phyloP scores from a whole-genome alignment of 768 basidiomycete genomes.

The Boletus subcaerulescens region DNA sequence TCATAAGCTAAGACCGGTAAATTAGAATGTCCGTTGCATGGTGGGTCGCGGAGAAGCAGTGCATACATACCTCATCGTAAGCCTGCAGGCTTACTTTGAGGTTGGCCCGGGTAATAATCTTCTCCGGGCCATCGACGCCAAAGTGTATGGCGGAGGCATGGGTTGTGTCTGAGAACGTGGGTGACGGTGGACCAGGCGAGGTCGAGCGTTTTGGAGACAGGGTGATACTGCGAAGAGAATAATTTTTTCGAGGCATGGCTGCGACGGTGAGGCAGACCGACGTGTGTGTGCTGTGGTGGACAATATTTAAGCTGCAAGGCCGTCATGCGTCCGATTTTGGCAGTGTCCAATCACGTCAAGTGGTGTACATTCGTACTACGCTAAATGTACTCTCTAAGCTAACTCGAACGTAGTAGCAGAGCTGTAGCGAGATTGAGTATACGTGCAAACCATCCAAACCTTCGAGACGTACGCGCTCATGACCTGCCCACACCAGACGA shows the following conservation, averaged over 20 bases:
- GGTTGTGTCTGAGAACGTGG: slow-evolving; percentile 80
- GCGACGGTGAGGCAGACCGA: slow-evolving; percentile 10
- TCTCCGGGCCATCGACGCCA: slow-evolving; percentile 68
- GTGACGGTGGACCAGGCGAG: slow-evolving; percentile 69
- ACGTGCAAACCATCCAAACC: background rate
- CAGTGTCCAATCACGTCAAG: background rate
- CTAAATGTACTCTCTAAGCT: slow-evolving; percentile 8
- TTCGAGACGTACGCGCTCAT: slow-evolving; percentile 19
- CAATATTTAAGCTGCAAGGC: slow-evolving; percentile 4
- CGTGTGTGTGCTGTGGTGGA: slow-evolving; percentile 10
- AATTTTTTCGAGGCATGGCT: slow-evolving; percentile 49
- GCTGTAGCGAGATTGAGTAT: slow-evolving; percentile 8
- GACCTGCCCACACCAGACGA: slow-evolving; percentile 41
- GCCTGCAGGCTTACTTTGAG: slow-evolving; percentile 75
- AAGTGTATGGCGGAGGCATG: slow-evolving; percentile 77
- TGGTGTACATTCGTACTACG: slow-evolving; percentile 1
- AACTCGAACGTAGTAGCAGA: background rate
- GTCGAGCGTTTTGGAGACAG: slow-evolving; percentile 44
- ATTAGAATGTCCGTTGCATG: slow-evolving; percentile 11
- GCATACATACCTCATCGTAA: slow-evolving; percentile 69
- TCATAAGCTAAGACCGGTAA: slow-evolving; percentile 59
- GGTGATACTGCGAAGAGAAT: slow-evolving; percentile 54
- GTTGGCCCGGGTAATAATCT: slow-evolving; percentile 79
- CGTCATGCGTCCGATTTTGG: slow-evolving; percentile 8
- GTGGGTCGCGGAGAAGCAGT: background rate